Conservation (phyloP, 495 filamentous ascomycete genomes). For the Penicillium ucsense region DNA sequence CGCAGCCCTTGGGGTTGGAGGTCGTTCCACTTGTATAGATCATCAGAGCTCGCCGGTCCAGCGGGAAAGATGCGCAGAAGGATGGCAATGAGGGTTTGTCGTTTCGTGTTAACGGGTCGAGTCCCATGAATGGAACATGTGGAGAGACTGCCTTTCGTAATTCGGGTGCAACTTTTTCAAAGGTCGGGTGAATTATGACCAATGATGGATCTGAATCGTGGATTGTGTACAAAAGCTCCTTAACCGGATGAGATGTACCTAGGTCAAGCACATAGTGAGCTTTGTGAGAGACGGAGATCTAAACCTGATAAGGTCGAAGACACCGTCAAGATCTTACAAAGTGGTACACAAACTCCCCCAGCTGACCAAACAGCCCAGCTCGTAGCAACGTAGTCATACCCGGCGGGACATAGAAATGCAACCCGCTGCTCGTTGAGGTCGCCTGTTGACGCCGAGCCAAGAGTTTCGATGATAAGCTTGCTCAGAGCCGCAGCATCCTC, state of each 20-base stretch:
- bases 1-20: constrained; percentile 34
- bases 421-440: constrained; percentile 66
- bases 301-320: too few species aligned
- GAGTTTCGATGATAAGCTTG: constrained; percentile 47
- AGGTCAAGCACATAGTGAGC: background rate
- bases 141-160: constrained; percentile 21
- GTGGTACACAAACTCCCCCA: constrained; percentile 33
- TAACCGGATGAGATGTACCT: constrained; percentile 39
- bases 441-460: constrained; percentile 27
- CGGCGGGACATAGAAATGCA: constrained; percentile 77
- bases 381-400: constrained; percentile 87
- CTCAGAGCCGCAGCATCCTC: constrained; percentile 60
- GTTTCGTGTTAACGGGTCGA: constrained; percentile 22
- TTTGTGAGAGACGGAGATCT: too few species aligned
- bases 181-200: constrained; percentile 31
- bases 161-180: constrained; percentile 23
- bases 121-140: constrained; percentile 22
- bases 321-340: constrained; percentile 17
- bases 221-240: constrained; percentile 34
- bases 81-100: constrained; percentile 18
- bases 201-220: constrained; percentile 34
- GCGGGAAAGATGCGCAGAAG: constrained; percentile 17
- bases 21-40: constrained; percentile 41
- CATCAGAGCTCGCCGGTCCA: constrained; percentile 31
- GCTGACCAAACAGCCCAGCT: constrained; percentile 35